Evolutionary conservation across 169 alveolate species (phyloP).

Genomic region (Hepatocystis sp.): DNA sequence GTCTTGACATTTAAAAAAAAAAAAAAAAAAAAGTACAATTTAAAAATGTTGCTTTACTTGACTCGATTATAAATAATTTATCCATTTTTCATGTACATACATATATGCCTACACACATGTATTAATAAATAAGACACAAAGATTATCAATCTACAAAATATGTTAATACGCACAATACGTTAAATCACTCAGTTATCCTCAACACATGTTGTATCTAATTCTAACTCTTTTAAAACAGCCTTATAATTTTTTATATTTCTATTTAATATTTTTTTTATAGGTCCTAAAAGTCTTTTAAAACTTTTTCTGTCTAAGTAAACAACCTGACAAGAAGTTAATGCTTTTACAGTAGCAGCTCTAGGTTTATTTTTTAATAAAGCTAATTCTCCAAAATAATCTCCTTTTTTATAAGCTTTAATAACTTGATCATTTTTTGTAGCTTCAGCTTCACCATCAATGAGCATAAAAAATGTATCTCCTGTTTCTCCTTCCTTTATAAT

Average conservation of each 20-base stretch:
- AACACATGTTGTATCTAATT: constrained; percentile 70
- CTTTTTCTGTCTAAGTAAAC: constrained; percentile 95
- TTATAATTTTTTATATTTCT: constrained; percentile 95
- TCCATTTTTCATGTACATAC: no score
- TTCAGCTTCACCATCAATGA: constrained; percentile 93
- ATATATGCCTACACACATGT: no score
- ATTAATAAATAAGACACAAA: no score
- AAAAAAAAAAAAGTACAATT: no score
- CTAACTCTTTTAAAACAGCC: constrained; percentile 77
- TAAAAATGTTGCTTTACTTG: no score
- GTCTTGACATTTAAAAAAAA: no score
- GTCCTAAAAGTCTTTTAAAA: constrained; percentile 96
- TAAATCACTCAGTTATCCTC: constrained; percentile 17
- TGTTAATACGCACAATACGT: no score
- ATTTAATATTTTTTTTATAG: constrained; percentile 93
- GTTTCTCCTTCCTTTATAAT: constrained; percentile 96
- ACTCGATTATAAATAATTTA: no score
- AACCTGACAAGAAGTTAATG: constrained; percentile 84
- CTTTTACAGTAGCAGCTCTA: constrained; percentile 96
- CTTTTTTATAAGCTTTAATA: constrained; percentile 90
- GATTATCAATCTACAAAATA: no score
- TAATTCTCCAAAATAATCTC: constrained; percentile 98
- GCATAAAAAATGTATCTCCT: constrained; percentile 94
- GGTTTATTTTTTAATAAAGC: constrained; percentile 95
- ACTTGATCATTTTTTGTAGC: constrained; percentile 92